phyloP scores from a whole-genome alignment of 129 eudicot species.

The Saussurea involucrata region DNA sequence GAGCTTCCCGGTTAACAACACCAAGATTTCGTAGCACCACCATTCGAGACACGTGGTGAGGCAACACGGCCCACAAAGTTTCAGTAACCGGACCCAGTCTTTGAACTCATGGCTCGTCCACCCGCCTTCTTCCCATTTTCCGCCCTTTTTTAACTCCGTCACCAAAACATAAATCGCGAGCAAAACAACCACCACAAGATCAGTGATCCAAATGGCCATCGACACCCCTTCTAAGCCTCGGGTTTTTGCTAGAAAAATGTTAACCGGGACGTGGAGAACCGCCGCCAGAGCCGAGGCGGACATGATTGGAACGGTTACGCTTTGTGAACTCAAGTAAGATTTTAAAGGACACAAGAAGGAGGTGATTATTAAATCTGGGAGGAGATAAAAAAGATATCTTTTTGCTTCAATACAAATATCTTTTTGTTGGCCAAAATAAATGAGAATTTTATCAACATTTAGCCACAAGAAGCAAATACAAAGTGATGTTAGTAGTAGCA shows the following conservation, averaged over 20 bases:
- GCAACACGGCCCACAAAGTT: constrained; percentile 76
- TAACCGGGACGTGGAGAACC: constrained; percentile 62
- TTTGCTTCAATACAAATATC: constrained; percentile 53
- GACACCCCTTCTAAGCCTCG: constrained; percentile 74
- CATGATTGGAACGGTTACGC: constrained; percentile 68
- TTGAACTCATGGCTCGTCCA: constrained; percentile 58
- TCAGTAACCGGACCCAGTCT: constrained; percentile 60
- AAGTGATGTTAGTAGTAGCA: constrained; percentile 44
- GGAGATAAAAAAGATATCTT: constrained; percentile 54
- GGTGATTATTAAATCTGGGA: constrained; percentile 69
- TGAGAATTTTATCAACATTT: constrained; percentile 60
- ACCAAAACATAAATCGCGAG: constrained; percentile 43
- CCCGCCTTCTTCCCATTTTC: constrained; percentile 73
- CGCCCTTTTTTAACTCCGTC: constrained; percentile 43
- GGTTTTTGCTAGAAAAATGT: constrained; percentile 43
- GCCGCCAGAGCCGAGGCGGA: constrained; percentile 56
- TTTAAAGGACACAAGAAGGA: constrained; percentile 72
- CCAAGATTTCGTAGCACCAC: constrained; percentile 88
- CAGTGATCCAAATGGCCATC: constrained; percentile 80
- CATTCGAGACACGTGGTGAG: constrained; percentile 86
- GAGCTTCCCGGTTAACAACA: constrained; percentile 70
- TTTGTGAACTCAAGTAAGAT: constrained; percentile 73
- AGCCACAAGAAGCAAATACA: constrained; percentile 75
- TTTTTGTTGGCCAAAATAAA: constrained; percentile 65
- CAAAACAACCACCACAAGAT: constrained; percentile 48